phyloP scores from a whole-genome alignment of 139 green algal species.

The Spirogloea muscicola region DNA sequence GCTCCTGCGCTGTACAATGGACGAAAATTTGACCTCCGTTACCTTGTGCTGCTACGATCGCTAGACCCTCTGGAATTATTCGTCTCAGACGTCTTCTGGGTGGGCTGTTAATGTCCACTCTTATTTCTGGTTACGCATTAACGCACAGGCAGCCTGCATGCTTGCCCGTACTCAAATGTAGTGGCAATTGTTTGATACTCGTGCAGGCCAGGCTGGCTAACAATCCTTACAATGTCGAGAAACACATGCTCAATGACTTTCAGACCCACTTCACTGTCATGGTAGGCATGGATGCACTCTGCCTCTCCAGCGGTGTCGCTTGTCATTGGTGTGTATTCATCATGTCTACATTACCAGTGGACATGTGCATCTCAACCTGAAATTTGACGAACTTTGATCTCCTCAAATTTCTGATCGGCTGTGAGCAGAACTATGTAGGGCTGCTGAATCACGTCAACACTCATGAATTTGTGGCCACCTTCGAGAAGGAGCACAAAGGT shows the following conservation, averaged over 20 bases:
- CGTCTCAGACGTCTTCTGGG: conserved; percentile 42
- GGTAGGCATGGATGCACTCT: conserved; percentile 9
- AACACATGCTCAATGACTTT: conserved; percentile 26
- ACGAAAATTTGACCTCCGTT: conserved; percentile 43
- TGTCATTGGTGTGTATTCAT: no score
- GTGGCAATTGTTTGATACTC: no score
- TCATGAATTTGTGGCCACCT: conserved; percentile 31
- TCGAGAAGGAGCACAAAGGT: conserved; percentile 41
- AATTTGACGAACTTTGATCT: no score
- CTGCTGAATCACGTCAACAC: conserved; percentile 32
- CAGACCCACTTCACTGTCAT: conserved; percentile 50
- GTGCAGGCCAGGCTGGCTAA: conserved; percentile 37
- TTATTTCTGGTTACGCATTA: no score
- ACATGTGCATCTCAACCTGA: no score
- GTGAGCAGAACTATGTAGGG: conserved; percentile 25
- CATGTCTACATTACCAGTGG: no score
- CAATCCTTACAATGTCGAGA: conserved; percentile 21
- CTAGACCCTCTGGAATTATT: conserved; percentile 19
- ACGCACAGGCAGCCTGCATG: no score
- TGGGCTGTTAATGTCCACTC: conserved; percentile 11
- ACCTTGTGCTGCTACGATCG: conserved; percentile 28
- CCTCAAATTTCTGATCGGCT: neutral
- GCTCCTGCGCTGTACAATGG: conserved; percentile 21
- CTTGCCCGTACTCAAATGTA: no score
- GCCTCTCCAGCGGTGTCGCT: no score